A percentile compares a stretch with the other conserved stretches of the same genome.
These are phyloP conservation scores for Nicotiana tabacum DNA, from an alignment of 257 asterid genomes.

Conservation along the genomic window DNA sequence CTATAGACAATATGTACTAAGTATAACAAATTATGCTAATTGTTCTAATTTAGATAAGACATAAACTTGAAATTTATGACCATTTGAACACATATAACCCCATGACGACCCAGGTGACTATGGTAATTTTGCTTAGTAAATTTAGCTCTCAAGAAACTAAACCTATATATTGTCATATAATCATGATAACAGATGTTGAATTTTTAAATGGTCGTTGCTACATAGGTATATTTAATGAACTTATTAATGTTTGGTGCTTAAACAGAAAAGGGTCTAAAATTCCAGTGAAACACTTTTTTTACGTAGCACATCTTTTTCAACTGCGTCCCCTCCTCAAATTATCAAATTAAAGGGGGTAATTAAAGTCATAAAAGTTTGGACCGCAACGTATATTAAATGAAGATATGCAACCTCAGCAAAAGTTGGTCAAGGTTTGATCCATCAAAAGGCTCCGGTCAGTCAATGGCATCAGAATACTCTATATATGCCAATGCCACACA, in stretches of 20 bases:
- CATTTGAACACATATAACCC: too few relatives aligned
- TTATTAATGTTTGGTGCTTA: not conserved
- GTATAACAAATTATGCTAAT: too few relatives aligned
- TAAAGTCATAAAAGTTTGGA: not conserved
- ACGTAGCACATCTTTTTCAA: not conserved
- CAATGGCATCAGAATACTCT: not conserved
- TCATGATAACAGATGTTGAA: not conserved
- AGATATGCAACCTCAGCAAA: not conserved
- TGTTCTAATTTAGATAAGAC: too few relatives aligned
- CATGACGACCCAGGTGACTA: not conserved
- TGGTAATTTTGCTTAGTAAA: not conserved
- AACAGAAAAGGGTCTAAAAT: not conserved
- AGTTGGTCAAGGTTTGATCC: constrained; percentile 4
- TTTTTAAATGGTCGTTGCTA: not conserved
- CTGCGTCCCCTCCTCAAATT: not conserved
- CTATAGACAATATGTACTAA: too few relatives aligned
- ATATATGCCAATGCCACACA: not conserved
- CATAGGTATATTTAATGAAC: not conserved
- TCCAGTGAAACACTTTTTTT: too few relatives aligned
- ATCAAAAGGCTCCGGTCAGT: not conserved
- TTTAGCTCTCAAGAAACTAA: not conserved
- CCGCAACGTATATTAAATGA: not conserved
- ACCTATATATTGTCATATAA: not conserved
- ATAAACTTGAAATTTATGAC: too few relatives aligned
- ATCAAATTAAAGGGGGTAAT: not conserved